Evolutionary conservation across 306 rosid species (phyloP), one percentile per base, ranked within the genome.

Genomic region (Cucurbita argyrosperma): DNA sequence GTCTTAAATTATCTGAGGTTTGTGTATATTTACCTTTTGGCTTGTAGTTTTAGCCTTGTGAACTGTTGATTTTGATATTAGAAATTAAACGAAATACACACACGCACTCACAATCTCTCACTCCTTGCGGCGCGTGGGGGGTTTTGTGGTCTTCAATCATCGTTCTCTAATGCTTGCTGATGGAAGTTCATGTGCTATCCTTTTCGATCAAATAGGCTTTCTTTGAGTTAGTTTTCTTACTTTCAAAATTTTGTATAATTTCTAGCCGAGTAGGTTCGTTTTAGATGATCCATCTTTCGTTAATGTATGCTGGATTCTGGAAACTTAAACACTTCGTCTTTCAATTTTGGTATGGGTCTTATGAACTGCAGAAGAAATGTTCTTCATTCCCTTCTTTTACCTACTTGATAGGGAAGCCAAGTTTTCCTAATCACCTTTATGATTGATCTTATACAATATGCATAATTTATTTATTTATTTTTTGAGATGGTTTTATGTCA

Each of bases 1-100:
- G 83, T 23, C 72, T 71, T 18, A 57, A 80, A 58, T 78, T 85
- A 71, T 82, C 91, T 1, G 86, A 87, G 96, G 98, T 92, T 79
- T 19, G 74, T 43, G 46, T 46, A 39, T 43, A 43, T 53, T 15
- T 14, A 2, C 35, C 7, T 14, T 14, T 79, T 66, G 26, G 5
- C 63, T 21, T n/a, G 3, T 54, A n/a, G 23, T 58, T 35, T 71
- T 59, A 10, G 57, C 19, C 23, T 49, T 19, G 15, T 46, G 12
- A 3, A 7, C 12, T 15, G 52, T 30, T 40, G 37, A 18, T 16
- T 64, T 62, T 38, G 6, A 42, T 26, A 59, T 11, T 30, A 4
- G 67, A 59, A 59, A 12, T 58, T 23, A n/a, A 10, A 30, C 40
- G 64, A 58, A 30, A 30, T 59, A 6, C 5, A 6, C 18, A 12